phyloP scores from a whole-genome alignment of 2,329 filamentous ascomycete genomes.

The Fusarium pseudograminearum region DNA sequence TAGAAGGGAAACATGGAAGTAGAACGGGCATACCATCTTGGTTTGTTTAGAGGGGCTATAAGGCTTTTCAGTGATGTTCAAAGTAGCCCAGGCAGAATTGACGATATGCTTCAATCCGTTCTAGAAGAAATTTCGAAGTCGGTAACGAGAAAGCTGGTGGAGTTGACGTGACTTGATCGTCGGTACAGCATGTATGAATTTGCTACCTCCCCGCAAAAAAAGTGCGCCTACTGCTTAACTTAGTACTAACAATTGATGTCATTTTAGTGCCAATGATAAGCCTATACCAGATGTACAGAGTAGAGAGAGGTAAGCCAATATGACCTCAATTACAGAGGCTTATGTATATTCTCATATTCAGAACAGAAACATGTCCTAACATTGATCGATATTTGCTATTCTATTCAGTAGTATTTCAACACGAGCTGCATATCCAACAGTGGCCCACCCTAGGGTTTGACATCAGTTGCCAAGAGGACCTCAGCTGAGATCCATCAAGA shows the following conservation, averaged over 20 bases:
- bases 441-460: not conserved
- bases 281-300: too few species aligned
- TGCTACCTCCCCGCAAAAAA: slow-evolving; percentile 37
- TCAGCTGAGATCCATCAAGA: slow-evolving; percentile 2
- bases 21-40: slow-evolving; percentile 34
- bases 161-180: slow-evolving; percentile 29
- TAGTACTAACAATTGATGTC: slow-evolving; percentile 32
- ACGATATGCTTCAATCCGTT: slow-evolving; percentile 8
- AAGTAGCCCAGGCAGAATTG: not conserved
- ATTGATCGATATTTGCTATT: not conserved
- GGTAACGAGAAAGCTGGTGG: slow-evolving; percentile 19
- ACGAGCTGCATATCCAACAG: not conserved
- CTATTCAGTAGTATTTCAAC: not conserved
- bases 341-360: not conserved
- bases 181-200: slow-evolving; percentile 18
- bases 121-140: slow-evolving; percentile 28
- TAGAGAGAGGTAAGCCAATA: not conserved
- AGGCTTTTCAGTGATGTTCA: not conserved
- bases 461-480: not conserved
- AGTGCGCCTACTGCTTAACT: slow-evolving; percentile 13
- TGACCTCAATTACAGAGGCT: not conserved
- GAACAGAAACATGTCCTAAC: too few species aligned
- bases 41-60: not conserved
- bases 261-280: slow-evolving; percentile 47
- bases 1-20: not conserved